Conservation (phyloP, 1,139 yeast species). For the Saccharomyces pastorianus region DNA sequence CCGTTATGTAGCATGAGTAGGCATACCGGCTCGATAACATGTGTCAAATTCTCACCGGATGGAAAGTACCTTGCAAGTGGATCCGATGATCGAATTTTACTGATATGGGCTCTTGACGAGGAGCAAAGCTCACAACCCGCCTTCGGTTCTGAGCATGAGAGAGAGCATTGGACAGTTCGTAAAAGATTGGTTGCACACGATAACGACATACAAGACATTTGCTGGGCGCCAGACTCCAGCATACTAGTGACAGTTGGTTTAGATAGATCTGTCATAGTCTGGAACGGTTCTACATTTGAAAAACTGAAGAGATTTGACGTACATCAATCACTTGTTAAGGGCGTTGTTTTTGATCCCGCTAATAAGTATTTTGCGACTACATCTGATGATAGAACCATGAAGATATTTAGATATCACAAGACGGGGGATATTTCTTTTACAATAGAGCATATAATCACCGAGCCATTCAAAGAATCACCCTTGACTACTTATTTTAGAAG, state of each 20-base stretch:
- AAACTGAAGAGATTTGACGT: conserved; percentile 80
- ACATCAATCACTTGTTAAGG: conserved; percentile 93
- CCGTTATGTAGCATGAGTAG: conserved; percentile 77
- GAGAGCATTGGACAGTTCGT: conserved; percentile 90
- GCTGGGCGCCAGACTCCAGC: conserved; percentile 95
- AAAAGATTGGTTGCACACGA: conserved; percentile 92
- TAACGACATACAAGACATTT: conserved; percentile 92
- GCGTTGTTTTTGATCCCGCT: conserved; percentile 95
- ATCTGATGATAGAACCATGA: conserved; percentile 86
- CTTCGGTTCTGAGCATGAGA: conserved; percentile 56
- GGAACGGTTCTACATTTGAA: conserved; percentile 92
- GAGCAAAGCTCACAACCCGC: conserved; percentile 52
- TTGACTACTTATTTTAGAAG: conserved; percentile 86
- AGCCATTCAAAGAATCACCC: conserved; percentile 85
- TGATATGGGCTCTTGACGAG: conserved; percentile 90
- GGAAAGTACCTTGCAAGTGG: conserved; percentile 90
- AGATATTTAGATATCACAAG: conserved; percentile 78
- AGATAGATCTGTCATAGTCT: conserved; percentile 82
- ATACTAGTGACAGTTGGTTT: conserved; percentile 87
- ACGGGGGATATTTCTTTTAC: conserved; percentile 74
- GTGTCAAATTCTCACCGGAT: conserved; percentile 84
- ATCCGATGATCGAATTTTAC: conserved; percentile 83
- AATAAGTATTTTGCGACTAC: conserved; percentile 95
- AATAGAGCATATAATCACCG: conserved; percentile 71
- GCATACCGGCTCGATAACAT: conserved; percentile 90